A percentile compares a stretch with the other conserved stretches of the same genome.
These are phyloP conservation scores for Pharus latifolius DNA, from an alignment of 176 grass and related monocot genomes.

Conservation along the genomic window DNA sequence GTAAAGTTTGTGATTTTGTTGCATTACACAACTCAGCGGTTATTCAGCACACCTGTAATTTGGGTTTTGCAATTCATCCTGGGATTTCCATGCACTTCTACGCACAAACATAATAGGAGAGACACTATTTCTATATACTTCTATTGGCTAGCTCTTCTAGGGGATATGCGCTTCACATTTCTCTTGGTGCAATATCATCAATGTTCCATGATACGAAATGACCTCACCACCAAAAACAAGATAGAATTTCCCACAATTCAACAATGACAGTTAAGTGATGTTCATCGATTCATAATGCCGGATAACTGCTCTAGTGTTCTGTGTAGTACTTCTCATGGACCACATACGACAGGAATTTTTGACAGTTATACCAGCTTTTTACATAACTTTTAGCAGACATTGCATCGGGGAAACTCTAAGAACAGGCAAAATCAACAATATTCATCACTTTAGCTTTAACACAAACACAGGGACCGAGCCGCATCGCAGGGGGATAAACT, in stretches of 20 bases:
- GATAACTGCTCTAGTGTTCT: background rate
- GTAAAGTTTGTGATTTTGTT: background rate
- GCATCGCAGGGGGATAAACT: conserved; percentile 10
- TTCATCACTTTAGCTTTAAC: background rate
- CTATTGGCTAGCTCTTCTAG: background rate
- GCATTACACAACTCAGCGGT: no score
- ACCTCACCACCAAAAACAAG: background rate
- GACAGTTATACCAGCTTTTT: background rate
- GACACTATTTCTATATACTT: background rate
- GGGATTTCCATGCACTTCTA: background rate
- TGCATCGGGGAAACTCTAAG: background rate
- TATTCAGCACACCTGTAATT: background rate
- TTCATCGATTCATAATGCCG: background rate
- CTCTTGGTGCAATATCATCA: background rate
- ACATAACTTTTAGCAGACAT: background rate
- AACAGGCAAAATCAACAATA: background rate
- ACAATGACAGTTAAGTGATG: background rate
- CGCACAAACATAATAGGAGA: background rate
- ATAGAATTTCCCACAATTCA: background rate
- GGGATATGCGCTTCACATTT: no score
- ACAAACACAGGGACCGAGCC: background rate
- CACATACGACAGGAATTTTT: background rate
- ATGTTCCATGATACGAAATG: background rate
- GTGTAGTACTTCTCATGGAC: background rate
- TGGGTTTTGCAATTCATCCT: no score